Evolutionary conservation across 805 yeast species (phyloP).

Genomic region (Myxozyma monticola): DNA sequence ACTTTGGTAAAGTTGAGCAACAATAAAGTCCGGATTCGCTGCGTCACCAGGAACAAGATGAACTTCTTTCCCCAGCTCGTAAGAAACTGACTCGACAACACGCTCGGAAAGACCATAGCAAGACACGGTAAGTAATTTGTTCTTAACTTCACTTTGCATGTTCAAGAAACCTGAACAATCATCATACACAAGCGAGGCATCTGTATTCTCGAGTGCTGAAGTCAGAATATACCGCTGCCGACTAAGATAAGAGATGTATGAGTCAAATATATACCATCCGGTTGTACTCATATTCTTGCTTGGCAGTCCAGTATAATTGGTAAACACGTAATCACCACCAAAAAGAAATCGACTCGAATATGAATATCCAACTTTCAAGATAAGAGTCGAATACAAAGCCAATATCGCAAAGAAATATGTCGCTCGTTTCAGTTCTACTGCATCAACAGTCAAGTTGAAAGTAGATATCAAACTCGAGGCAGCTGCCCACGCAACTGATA

Average conservation of each 20-base stretch:
- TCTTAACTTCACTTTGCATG: too few relatives aligned
- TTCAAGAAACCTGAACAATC: conserved; percentile 5
- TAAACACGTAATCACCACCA: not conserved
- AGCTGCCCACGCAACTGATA: conserved; percentile 3
- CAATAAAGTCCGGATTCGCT: too few relatives aligned
- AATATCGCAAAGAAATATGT: conserved; percentile 1
- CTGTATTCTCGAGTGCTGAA: conserved; percentile 7
- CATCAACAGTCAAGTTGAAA: not conserved
- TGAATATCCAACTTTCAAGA: conserved; percentile 4
- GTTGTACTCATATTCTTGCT: conserved; percentile 3
- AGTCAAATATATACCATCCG: conserved; percentile 11
- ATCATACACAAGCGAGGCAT: conserved; percentile 1
- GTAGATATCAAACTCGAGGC: not conserved
- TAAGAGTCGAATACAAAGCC: conserved; percentile 2
- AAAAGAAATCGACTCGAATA: not conserved
- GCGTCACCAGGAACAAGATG: too few relatives aligned
- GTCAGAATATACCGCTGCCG: conserved; percentile 12
- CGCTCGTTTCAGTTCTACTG: not conserved
- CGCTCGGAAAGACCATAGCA: not conserved
- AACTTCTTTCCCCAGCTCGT: too few relatives aligned
- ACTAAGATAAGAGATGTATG: conserved; percentile 5
- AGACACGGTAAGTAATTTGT: not conserved
- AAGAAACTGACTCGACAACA: too few relatives aligned
- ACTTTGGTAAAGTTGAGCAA: too few relatives aligned
- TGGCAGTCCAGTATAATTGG: conserved; percentile 1